phyloP scores from a whole-genome alignment of 1,139 yeast species.

The Geotrichum siamense region DNA sequence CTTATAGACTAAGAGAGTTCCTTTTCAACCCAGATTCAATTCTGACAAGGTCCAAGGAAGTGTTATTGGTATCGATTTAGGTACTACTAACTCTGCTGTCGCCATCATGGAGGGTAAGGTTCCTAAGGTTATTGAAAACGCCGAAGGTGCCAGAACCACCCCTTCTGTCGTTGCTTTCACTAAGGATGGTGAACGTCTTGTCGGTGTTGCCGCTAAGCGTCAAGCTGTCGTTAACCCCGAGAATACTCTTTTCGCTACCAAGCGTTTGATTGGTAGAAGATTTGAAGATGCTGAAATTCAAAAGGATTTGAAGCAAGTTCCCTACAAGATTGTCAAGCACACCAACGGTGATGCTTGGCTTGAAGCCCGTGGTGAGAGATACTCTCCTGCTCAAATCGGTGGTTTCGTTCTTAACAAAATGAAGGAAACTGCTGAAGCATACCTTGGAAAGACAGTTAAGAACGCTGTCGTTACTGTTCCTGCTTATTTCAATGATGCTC shows the following conservation, averaged over 20 bases:
- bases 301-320: constrained; percentile 92
- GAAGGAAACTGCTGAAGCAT: constrained; percentile 95
- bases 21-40: constrained; percentile 43
- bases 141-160: constrained; percentile 98
- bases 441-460: constrained; percentile 74
- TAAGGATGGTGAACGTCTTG: constrained; percentile 90
- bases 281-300: constrained; percentile 94
- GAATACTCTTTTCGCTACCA: constrained; percentile 95
- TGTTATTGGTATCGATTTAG: constrained; percentile 93
- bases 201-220: constrained; percentile 98
- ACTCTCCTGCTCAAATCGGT: constrained; percentile 96
- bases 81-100: constrained; percentile 99
- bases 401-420: constrained; percentile 92
- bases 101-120: constrained; percentile 96
- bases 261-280: constrained; percentile 97
- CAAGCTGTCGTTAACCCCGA: constrained; percentile 99
- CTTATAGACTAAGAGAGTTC: constrained; percentile 13
- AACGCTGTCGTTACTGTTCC: constrained; percentile 98
- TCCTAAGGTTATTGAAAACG: constrained; percentile 94
- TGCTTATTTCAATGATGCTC: constrained; percentile 96
- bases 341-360: constrained; percentile 98
- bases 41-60: constrained; percentile 43
- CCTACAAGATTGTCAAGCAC: constrained; percentile 95
- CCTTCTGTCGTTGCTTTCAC: constrained; percentile 98
- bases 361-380: constrained; percentile 81